phyloP scores from a whole-genome alignment of 306 rosid species.

The Cicer cuneatum region DNA sequence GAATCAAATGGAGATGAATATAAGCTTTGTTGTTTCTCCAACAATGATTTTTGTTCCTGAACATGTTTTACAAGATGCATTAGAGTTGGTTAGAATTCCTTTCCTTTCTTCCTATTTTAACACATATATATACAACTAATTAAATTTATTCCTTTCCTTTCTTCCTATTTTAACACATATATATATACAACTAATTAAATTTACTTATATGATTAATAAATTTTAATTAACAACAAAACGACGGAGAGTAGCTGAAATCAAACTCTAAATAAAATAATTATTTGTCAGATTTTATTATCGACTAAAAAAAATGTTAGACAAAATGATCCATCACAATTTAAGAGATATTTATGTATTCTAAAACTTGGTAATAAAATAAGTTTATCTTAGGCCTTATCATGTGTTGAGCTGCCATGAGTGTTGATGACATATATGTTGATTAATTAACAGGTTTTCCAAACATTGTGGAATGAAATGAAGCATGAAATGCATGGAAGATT shows the following conservation, averaged over 20 bases:
- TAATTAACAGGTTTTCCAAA: constrained; percentile 49
- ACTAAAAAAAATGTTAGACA: too few species aligned
- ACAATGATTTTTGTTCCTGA: constrained; percentile 48
- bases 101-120: constrained; percentile 12
- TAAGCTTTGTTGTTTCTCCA: constrained; percentile 45
- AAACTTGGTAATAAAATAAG: too few species aligned
- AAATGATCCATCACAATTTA: too few species aligned
- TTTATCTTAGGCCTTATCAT: too few species aligned
- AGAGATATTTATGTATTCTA: too few species aligned
- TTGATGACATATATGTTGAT: not conserved
- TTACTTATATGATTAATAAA: not conserved
- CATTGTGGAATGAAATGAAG: constrained; percentile 44
- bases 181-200: not conserved
- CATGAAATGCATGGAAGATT: constrained; percentile 42
- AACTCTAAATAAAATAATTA: too few species aligned
- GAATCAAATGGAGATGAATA: constrained; percentile 42
- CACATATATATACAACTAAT: not conserved
- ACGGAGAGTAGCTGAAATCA: too few species aligned
- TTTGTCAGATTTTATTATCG: too few species aligned
- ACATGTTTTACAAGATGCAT: not conserved
- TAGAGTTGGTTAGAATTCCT: constrained; percentile 43
- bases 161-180: not conserved
- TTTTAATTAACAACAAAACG: too few species aligned
- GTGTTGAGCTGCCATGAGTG: not conserved
- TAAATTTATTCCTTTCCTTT: not conserved